phyloP scores from a whole-genome alignment of 2,329 filamentous ascomycete genomes.

The Cytospora piceicola region DNA sequence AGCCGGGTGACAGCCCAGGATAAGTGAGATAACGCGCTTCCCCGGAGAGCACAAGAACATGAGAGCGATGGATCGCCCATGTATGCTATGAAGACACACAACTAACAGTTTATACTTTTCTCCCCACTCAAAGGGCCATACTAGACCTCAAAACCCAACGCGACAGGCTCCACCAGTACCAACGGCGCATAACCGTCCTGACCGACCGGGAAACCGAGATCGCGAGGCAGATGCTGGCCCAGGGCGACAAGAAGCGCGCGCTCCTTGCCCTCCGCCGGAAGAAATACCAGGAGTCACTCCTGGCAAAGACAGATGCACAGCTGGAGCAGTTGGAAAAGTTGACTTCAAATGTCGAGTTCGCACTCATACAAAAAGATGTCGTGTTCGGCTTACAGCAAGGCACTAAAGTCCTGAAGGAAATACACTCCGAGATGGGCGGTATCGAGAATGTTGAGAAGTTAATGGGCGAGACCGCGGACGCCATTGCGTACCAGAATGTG shows the following conservation, averaged over 20 bases:
- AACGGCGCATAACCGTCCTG: slow-evolving; percentile 83
- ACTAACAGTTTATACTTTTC: slow-evolving; percentile 11
- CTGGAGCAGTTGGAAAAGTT: slow-evolving; percentile 92
- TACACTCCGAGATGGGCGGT: slow-evolving; percentile 94
- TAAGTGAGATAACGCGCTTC: slow-evolving; percentile 62
- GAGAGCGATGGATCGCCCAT: slow-evolving; percentile 6
- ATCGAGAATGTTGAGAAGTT: slow-evolving; percentile 93
- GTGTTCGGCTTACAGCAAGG: slow-evolving; percentile 91
- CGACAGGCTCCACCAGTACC: slow-evolving; percentile 96
- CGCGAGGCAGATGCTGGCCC: slow-evolving; percentile 78
- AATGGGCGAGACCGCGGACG: slow-evolving; percentile 90
- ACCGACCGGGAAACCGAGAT: slow-evolving; percentile 87
- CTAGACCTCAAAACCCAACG: slow-evolving; percentile 97
- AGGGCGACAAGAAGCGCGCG: slow-evolving; percentile 79
- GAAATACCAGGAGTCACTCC: slow-evolving; percentile 92
- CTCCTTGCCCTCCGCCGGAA: slow-evolving; percentile 88
- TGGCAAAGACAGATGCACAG: slow-evolving; percentile 88
- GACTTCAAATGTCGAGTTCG: slow-evolving; percentile 90
- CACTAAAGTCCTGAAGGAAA: slow-evolving; percentile 84
- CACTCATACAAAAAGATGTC: slow-evolving; percentile 95
- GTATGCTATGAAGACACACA: slow-evolving; percentile 3
- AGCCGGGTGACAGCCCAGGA: slow-evolving; percentile 75
- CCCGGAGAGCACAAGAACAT: neutral
- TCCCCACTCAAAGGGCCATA: slow-evolving; percentile 70
- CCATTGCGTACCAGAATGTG: slow-evolving; percentile 87